Base-by-base conservation (phyloP, 2,329 filamentous ascomycete species). In the Talaromyces sp. region DNA sequence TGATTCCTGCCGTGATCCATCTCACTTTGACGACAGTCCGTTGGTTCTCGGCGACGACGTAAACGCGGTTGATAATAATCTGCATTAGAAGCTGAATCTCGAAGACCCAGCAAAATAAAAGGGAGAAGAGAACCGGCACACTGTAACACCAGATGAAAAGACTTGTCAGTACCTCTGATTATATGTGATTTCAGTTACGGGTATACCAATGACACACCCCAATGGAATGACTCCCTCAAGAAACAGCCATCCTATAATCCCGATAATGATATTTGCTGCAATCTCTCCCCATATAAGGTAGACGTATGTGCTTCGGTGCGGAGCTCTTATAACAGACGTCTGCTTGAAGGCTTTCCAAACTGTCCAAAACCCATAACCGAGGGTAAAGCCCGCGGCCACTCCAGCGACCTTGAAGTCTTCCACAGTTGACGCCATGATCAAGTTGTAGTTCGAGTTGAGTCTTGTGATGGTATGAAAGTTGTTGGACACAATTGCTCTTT, bases 201-300 rank as follows among this genome's bases (percentile, higher is more conserved):
- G 17, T 31, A n/a, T 34, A 66, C n/a, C n/a, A n/a, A n/a, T n/a
- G n/a, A n/a, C 64, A 47, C 36, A 66, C 58, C 76, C 78, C 7
- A 75, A 75, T 58, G 65, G 72, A 29, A 78, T 74, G 5, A 76
- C 75, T 58, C 74, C 27, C 31, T 66, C 64, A 2, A 79, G 58
- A 67, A 77, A 75, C 58, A 78, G 31, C 64, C 68, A 79, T 66
- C 74, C 74, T 54, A 83, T 75, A 27, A 81, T 66, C 5, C 75
- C 77, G 72, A 84, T 83, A 8, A 74, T 67, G 11, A 81, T 72
- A 11, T 78, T 82, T 3, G 79, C 78, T 1, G 75, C 1, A 3
- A 83, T 74, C 69, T 84, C 82, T 31, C 78, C 61, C 82, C 82
- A 84, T 63, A 84, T 78, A 78, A 84, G 79, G 74, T 78, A 80